A percentile compares a stretch with the other conserved stretches of the same genome.
Evolutionary conservation across 331 rosid species (phyloP).

Genomic region (Quercus lobata): DNA sequence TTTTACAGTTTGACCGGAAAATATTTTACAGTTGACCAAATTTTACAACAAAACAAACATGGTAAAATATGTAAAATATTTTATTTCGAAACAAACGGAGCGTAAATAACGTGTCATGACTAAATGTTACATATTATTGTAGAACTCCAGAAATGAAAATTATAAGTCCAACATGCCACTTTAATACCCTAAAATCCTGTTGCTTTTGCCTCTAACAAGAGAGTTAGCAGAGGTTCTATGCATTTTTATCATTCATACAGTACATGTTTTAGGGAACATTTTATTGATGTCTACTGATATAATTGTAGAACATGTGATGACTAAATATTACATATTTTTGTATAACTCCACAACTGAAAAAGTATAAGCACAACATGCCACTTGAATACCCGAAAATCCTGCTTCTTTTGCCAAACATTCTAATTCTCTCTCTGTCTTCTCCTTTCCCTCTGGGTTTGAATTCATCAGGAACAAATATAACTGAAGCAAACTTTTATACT

Average conservation of each 20-base stretch:
- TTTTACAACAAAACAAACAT: too few relatives aligned
- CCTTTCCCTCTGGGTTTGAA: neutral
- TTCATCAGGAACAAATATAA: constrained; percentile 18
- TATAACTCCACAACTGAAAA: constrained; percentile 19
- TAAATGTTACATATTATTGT: too few relatives aligned
- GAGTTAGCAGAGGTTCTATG: neutral
- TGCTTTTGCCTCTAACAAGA: neutral
- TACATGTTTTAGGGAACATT: neutral
- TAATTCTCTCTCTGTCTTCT: constrained; percentile 12
- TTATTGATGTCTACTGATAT: neutral
- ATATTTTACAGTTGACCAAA: too few relatives aligned
- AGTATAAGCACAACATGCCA: constrained; percentile 3
- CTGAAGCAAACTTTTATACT: constrained; percentile 20
- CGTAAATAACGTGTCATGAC: neutral
- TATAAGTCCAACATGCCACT: constrained; percentile 1
- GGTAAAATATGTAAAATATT: too few relatives aligned
- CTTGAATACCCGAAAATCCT: constrained; percentile 14
- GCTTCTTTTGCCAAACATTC: constrained; percentile 14
- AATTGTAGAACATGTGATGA: too few relatives aligned
- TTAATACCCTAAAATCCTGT: neutral
- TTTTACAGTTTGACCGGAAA: too few relatives aligned
- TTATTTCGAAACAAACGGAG: too few relatives aligned
- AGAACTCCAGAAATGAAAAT: constrained; percentile 16
- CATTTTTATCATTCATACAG: neutral
- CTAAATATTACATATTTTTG: neutral